These are phyloP conservation scores for Ocimum tenuiflorum DNA, from an alignment of 257 asterid genomes.

Conservation along the genomic window DNA sequence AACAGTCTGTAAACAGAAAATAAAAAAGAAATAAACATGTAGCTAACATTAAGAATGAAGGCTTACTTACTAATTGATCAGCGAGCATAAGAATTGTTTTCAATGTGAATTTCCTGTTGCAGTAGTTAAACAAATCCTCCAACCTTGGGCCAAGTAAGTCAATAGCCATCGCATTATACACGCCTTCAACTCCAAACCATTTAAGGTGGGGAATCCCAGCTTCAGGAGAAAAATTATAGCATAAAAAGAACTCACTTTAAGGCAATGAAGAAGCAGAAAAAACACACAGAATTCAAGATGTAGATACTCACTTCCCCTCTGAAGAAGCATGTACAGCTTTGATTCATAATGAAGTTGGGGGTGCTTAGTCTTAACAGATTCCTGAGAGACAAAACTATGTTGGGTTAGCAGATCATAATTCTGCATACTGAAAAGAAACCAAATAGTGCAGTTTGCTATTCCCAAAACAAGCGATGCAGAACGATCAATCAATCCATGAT, in stretches of 20 bases:
- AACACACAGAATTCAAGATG: neutral
- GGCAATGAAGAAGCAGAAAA: neutral
- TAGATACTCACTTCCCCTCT: constrained; percentile 84
- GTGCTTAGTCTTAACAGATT: constrained; percentile 85
- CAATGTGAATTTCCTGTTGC: constrained; percentile 79
- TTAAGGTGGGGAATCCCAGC: constrained; percentile 95
- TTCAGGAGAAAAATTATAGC: constrained; percentile 27
- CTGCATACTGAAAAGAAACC: constrained; percentile 1
- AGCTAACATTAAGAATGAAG: neutral
- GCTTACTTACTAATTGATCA: constrained; percentile 71
- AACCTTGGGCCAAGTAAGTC: constrained; percentile 97
- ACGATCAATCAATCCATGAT: neutral
- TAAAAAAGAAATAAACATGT: neutral
- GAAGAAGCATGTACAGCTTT: constrained; percentile 88
- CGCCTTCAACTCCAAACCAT: constrained; percentile 98
- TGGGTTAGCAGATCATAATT: constrained; percentile 13
- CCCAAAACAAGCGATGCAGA: neutral
- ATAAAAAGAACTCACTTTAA: constrained; percentile 5
- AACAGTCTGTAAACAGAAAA: constrained; percentile 8
- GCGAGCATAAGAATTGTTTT: constrained; percentile 94
- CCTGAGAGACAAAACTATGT: constrained; percentile 35
- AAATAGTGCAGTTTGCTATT: neutral
- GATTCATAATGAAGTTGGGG: constrained; percentile 98
- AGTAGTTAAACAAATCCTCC: constrained; percentile 92
- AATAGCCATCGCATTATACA: constrained; percentile 87